Conservation (phyloP, 23 red algal genomes). For the Gracilariopsis chorda region DNA sequence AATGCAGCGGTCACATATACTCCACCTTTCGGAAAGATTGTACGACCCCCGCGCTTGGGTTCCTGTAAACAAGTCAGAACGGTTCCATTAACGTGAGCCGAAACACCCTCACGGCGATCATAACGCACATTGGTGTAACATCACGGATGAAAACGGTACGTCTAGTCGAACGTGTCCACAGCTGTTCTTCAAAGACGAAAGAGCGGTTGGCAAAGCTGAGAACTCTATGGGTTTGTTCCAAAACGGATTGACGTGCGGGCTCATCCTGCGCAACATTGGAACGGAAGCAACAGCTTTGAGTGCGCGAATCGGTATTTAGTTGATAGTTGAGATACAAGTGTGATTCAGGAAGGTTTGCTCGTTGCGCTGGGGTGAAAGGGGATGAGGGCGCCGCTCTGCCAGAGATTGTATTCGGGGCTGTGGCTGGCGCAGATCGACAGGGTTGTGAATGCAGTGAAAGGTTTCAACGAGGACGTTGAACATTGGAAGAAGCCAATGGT, state of each 20-base stretch:
- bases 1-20: too few relatives aligned
- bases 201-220: conserved; percentile 1
- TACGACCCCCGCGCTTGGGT: conserved; percentile 37
- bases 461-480: too few relatives aligned
- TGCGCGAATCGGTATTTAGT: conserved; percentile 34
- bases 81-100: conserved; percentile 77
- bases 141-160: conserved; percentile 58
- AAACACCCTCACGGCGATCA: conserved; percentile 45
- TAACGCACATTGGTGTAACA: conserved; percentile 60
- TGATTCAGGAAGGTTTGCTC: not conserved
- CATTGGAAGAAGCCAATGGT: too few relatives aligned
- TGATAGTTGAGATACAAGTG: conserved; percentile 71
- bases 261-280: conserved; percentile 5
- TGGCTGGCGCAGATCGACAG: too few relatives aligned
- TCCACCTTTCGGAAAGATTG: conserved; percentile 53
- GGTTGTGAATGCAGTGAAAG: too few relatives aligned
- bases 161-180: conserved; percentile 32
- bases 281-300: conserved; percentile 28
- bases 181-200: conserved; percentile 44
- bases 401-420: too few relatives aligned
- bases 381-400: too few relatives aligned
- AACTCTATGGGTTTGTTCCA: not conserved
- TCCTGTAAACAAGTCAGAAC: conserved; percentile 61
- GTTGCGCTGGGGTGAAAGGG: conserved; percentile 15
- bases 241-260: not conserved